Conservation (phyloP, 331 rosid genomes). For the Spiraea crenata region DNA sequence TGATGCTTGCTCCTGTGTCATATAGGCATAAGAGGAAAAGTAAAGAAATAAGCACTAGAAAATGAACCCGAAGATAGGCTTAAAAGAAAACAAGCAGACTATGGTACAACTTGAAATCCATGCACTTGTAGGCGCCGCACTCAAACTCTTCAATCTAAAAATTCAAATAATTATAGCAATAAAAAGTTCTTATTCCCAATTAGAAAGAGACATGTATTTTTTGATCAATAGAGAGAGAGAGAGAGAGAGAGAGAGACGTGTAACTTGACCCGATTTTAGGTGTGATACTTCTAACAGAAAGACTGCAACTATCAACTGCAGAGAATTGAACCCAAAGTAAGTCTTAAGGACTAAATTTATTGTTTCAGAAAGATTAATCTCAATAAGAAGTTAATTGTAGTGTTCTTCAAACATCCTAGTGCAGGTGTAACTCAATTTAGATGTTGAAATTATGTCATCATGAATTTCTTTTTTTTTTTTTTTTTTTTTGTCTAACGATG, state of each 20-base stretch:
- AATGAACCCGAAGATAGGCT: neutral
- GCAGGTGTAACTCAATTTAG: neutral
- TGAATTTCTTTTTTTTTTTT: neutral
- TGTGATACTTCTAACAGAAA: neutral
- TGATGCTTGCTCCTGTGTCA: slow-evolving; percentile 53
- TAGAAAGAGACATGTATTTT: neutral
- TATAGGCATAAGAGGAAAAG: slow-evolving; percentile 15
- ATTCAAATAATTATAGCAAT: neutral
- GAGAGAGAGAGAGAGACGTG: no score
- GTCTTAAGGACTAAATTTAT: neutral
- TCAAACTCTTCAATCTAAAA: neutral
- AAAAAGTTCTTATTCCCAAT: neutral
- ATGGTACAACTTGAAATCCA: slow-evolving; percentile 9
- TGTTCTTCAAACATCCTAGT: neutral
- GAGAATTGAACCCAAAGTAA: neutral
- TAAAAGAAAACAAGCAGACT: neutral
- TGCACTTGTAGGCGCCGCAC: neutral
- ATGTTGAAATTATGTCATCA: neutral
- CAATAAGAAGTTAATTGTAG: neutral
- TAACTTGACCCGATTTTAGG: no score
- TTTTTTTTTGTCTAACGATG: neutral
- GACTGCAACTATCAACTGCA: neutral
- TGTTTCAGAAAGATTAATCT: neutral
- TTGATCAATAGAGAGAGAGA: no score
- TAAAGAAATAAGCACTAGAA: neutral